Base-by-base conservation (phyloP, 306 rosid species). In the Pyrus communis region DNA sequence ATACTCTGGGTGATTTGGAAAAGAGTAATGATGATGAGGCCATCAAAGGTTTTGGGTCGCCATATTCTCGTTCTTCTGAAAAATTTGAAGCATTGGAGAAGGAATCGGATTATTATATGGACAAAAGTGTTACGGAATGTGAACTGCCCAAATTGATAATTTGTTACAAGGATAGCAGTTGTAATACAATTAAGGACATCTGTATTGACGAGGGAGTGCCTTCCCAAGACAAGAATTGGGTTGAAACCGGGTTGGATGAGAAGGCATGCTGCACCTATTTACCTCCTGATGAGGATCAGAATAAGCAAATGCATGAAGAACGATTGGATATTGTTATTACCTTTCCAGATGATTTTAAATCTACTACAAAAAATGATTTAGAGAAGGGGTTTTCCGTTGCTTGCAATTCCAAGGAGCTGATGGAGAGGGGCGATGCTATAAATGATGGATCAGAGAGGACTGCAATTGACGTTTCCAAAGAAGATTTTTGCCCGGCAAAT, bases 141-240 rank as follows among this genome's bases (percentile, higher is more conserved):
- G 91, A 86, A 80, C 72, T 83, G 74, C 92, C 96, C 22, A 88
- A 92, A 68, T 23, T 82, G 46, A 85, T 71, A 49, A 88, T 87
- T 71, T 81, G 91, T 75, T 92, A 79, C 85, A 86, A 80, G 65
- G 97, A 88, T 76, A 85, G 78, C 71, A 71, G 28, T 84, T 83
- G 79, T 79, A 81, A 82, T 84, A 83, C 69, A 45, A 82, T 96
- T 57, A 96, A 96, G 85, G 98, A 92, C 74, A 96, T 96, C 60
- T 89, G 97, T 54, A 79, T 92, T 18, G 99, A 92, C 54, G 88
- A 92, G 58, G 93, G 97, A 60, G 86, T 86, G 38, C 88, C 80
- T 63, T 68, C 87, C 5, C 81, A 69, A 42, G 88, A 86, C 52
- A 89, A 79, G 81, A 68, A 83, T 42, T 59, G 86, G 88, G 75